Conservation (phyloP, 164 flowering plant genomes). For the Tetracentron sinense region DNA sequence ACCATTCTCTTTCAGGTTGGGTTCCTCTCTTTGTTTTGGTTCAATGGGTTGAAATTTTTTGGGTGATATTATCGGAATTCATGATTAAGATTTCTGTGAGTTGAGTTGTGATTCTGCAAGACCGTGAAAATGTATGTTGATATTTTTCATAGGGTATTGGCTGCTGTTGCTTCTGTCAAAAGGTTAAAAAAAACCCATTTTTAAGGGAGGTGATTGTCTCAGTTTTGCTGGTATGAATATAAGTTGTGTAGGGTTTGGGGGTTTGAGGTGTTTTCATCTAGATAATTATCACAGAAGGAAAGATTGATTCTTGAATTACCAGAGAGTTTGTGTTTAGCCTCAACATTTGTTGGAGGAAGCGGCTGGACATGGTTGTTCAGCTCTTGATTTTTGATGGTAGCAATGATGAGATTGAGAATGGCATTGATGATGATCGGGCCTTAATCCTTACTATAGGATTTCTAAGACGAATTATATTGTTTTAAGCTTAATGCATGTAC, state of each 20-base stretch:
- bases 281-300: neutral
- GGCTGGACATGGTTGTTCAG: neutral
- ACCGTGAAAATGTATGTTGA: neutral
- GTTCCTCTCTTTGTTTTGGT: neutral
- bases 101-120: too few relatives aligned
- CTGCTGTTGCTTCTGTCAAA: neutral
- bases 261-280: neutral
- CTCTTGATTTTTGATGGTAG: neutral
- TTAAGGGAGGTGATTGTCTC: neutral
- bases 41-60: neutral
- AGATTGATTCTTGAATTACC: neutral
- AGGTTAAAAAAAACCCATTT: too few relatives aligned
- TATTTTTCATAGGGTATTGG: neutral
- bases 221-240: neutral
- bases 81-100: too few relatives aligned
- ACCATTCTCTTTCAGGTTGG: slow-evolving; percentile 96
- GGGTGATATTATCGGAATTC: too few relatives aligned
- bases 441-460: too few relatives aligned
- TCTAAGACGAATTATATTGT: too few relatives aligned
- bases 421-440: too few relatives aligned
- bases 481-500: neutral
- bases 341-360: neutral
- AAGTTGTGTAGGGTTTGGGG: neutral
- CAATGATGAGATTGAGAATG: neutral
- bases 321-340: neutral